A percentile compares a stretch with the other conserved stretches of the same genome.
phyloP scores from a whole-genome alignment of 2,329 filamentous ascomycete genomes.

The Beauveria bassiana region DNA sequence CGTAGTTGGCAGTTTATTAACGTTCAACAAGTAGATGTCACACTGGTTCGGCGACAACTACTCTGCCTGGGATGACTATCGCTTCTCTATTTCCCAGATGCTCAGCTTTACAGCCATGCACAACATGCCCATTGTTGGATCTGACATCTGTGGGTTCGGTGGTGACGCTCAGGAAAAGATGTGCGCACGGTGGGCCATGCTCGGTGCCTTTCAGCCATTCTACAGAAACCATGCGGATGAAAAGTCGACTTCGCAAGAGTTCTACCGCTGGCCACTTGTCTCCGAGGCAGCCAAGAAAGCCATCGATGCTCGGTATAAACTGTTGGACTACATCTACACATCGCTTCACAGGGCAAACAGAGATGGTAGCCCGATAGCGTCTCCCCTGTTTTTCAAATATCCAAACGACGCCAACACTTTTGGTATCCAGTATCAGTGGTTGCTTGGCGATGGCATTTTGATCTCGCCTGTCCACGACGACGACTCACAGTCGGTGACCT shows the following conservation, averaged over 20 bases:
- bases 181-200: constrained; percentile 56
- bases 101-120: constrained; percentile 41
- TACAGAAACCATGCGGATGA: constrained; percentile 56
- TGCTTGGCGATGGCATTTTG: constrained; percentile 35
- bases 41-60: constrained; percentile 52
- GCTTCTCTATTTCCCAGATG: constrained; percentile 18
- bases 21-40: no score
- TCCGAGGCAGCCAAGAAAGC: constrained; percentile 54
- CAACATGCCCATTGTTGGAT: constrained; percentile 58
- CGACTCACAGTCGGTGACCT: constrained; percentile 29
- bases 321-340: constrained; percentile 70
- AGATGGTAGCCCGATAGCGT: constrained; percentile 55
- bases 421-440: constrained; percentile 36
- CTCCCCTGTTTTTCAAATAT: constrained; percentile 63
- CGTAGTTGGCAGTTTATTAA: no score
- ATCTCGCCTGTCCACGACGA: constrained; percentile 37
- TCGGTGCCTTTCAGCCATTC: constrained; percentile 59
- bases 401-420: constrained; percentile 36
- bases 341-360: constrained; percentile 50
- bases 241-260: constrained; percentile 44
- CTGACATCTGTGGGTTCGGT: constrained; percentile 68
- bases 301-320: constrained; percentile 60
- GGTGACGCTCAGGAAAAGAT: constrained; percentile 51
- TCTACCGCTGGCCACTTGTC: constrained; percentile 57
- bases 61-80: constrained; percentile 48